Base-by-base conservation (phyloP, 1,139 yeast genomes). In the Blastobotrys raffinosifermentans region DNA sequence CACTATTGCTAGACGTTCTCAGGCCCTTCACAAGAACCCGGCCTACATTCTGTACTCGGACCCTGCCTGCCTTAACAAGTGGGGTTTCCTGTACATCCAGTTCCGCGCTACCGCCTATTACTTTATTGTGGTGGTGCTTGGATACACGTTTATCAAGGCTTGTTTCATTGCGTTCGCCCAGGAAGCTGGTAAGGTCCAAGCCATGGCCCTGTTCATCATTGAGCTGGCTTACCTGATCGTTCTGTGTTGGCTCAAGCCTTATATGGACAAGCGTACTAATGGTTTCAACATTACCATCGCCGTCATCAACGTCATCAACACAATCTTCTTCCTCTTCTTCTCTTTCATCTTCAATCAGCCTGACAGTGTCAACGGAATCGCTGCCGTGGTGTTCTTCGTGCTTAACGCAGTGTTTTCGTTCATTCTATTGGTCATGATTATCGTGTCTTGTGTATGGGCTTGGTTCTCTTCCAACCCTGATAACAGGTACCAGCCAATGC, bases 401-500 rank as follows among this genome's bases (percentile, higher is more conserved):
- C 61, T 91, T 54, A 91, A 91, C 61, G 98, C 98, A 0, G 80
- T 75, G 0, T 84, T 89, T 61, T 93, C 97, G 2, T 69, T 86
- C 48, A 75, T 85, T 54, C 70, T 91, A 54, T 69, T 91, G 55
- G 69, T 91, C 38, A 80, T 87, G 70, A 85, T 95, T 38, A 80
- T 89, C 49, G 77, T 87, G 32, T 85, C 95, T 4, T 87, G 96
- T 65, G 70, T 80, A 8, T 70, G 86, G 60, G 96, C 96, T 0
- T 63, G 89, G 50, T 54, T 89, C 23, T 81, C 85, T 61, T 86
- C 82, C 68, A 87, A 91, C 60, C 98, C 98, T 40, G 98, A 91
- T 63, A 79, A 93, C 11, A 74, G 96, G 51, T 91, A 91, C 66
- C 93, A 87, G 68, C 96, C 96, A 50, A 85, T 91, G 86, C 82